A percentile compares a stretch with the other conserved stretches of the same genome.
Evolutionary conservation across 2,329 filamentous ascomycete genomes (phyloP).

Genomic region (Calonectria multiphialidica): DNA sequence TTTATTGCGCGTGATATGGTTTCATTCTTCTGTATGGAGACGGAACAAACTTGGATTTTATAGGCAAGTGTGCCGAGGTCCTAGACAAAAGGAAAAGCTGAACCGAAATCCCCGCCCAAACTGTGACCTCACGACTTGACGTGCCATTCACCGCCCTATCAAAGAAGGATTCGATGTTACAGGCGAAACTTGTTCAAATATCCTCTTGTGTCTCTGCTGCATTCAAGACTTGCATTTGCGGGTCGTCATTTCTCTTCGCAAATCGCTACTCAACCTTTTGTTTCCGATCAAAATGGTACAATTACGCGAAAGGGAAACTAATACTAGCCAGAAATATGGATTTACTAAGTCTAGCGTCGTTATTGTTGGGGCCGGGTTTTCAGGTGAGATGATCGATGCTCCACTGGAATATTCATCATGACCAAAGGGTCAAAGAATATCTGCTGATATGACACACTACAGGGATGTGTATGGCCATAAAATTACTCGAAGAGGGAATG

Average conservation of each 20-base stretch:
- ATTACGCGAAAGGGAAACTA: neutral
- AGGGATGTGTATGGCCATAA: slow-evolving; percentile 15
- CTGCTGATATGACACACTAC: neutral
- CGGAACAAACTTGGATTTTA: neutral
- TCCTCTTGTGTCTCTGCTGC: neutral
- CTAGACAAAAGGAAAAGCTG: neutral
- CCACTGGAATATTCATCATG: neutral
- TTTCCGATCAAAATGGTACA: neutral
- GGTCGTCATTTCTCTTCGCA: neutral
- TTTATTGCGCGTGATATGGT: too few relatives aligned
- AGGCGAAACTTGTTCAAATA: too few relatives aligned
- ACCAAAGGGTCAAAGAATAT: neutral
- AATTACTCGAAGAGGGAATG: slow-evolving; percentile 7
- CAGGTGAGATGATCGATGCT: neutral
- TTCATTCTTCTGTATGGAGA: too few relatives aligned
- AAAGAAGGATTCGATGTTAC: neutral
- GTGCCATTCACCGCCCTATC: neutral
- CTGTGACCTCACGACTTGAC: neutral
- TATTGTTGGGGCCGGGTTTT: slow-evolving; percentile 8
- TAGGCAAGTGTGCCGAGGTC: neutral
- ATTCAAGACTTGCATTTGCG: neutral
- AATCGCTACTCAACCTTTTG: neutral
- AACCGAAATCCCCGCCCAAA: slow-evolving; percentile 1
- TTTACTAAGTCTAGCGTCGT: slow-evolving; percentile 9
- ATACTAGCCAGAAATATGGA: neutral